Conservation (phyloP, 208 protist species). For the Acanthamoeba lenticulata region DNA sequence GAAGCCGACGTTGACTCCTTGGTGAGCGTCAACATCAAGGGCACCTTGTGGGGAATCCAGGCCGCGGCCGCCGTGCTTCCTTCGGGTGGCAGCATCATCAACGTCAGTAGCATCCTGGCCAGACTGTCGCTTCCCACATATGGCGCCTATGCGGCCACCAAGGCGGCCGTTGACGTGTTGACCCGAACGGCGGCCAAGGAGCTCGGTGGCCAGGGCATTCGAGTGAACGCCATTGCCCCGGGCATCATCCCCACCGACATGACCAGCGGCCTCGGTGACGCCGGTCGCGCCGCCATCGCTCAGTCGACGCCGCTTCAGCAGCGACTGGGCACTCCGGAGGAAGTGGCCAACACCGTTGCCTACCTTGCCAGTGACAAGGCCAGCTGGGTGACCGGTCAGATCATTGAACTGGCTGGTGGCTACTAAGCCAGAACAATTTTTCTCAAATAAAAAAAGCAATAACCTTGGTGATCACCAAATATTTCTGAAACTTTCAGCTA, state of each 20-base stretch:
- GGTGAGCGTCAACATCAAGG: not conserved
- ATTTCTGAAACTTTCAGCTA: too few relatives aligned
- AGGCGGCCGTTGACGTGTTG: not conserved
- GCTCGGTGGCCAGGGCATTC: not conserved
- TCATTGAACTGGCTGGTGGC: not conserved
- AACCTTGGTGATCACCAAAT: too few relatives aligned
- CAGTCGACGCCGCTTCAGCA: not conserved
- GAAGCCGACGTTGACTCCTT: not conserved
- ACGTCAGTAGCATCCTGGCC: not conserved
- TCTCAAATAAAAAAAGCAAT: not conserved
- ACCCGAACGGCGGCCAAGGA: not conserved
- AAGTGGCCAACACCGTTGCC: not conserved
- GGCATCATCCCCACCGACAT: slow-evolving; percentile 49
- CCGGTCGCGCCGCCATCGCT: not conserved
- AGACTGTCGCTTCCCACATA: not conserved
- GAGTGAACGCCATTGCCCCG: slow-evolving; percentile 8
- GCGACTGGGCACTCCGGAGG: not conserved
- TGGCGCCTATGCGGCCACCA: not conserved
- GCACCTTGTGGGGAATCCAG: not conserved
- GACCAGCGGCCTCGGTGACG: not conserved
- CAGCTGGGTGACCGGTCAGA: slow-evolving; percentile 4
- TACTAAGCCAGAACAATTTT: not conserved
- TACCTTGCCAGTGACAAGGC: not conserved
- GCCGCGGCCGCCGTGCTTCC: not conserved
- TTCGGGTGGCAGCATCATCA: slow-evolving; percentile 8